phyloP scores from a whole-genome alignment of 2,329 filamentous ascomycete species.

The Coniochaeta sp. region DNA sequence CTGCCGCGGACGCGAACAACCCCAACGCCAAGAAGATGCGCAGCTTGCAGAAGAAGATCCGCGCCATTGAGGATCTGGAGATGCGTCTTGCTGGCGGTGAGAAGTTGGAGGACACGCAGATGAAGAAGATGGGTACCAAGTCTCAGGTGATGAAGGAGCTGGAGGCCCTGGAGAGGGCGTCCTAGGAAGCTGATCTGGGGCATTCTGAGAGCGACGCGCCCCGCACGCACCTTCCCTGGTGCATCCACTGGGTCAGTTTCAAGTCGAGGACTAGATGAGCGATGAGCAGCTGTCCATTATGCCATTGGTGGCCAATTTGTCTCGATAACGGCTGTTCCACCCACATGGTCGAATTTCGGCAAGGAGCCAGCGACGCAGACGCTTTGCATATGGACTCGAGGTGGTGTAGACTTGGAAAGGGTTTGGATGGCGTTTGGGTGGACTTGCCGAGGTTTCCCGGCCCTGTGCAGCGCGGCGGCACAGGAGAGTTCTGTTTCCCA shows the following conservation, averaged over 20 bases:
- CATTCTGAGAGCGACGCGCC: neutral
- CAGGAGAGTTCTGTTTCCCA: no score
- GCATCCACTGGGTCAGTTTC: neutral
- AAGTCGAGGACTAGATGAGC: neutral
- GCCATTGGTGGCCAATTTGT: neutral
- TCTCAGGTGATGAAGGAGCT: slow-evolving; percentile 77
- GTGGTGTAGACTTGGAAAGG: no score
- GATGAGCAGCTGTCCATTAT: neutral
- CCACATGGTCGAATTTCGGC: no score
- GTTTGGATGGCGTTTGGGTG: no score
- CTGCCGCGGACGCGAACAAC: slow-evolving; percentile 35
- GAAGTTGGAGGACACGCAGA: slow-evolving; percentile 95
- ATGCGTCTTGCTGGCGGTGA: slow-evolving; percentile 92
- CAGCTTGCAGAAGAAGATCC: slow-evolving; percentile 91
- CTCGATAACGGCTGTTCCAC: neutral
- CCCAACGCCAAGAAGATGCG: slow-evolving; percentile 93
- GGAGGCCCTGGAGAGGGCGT: slow-evolving; percentile 44
- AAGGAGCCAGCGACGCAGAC: no score
- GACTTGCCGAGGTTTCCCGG: neutral
- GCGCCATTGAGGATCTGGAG: slow-evolving; percentile 95
- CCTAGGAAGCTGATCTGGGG: neutral
- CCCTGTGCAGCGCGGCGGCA: neutral
- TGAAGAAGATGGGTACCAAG: slow-evolving; percentile 97
- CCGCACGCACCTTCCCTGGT: neutral
- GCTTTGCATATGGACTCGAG: no score